Evolutionary conservation across 495 filamentous ascomycete species (phyloP).

Genomic region (Penicillium manginii): DNA sequence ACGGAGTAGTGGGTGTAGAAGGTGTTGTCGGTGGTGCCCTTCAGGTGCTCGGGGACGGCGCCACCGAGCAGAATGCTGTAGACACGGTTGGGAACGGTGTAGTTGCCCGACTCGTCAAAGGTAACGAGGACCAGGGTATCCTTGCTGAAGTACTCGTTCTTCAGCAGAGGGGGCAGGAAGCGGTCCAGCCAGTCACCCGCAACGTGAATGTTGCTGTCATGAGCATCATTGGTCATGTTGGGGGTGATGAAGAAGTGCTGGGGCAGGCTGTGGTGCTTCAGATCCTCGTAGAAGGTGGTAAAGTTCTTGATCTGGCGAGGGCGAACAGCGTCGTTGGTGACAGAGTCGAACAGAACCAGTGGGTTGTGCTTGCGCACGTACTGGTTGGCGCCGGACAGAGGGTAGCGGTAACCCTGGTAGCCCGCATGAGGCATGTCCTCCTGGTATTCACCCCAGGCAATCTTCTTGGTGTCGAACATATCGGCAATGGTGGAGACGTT

Average conservation of each 20-base stretch:
- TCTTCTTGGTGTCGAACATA: constrained; percentile 67
- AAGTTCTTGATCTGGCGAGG: constrained; percentile 69
- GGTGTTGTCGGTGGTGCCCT: constrained; percentile 63
- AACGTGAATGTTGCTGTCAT: constrained; percentile 67
- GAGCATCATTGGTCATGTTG: constrained; percentile 76
- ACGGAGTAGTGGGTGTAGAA: constrained; percentile 77
- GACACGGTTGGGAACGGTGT: constrained; percentile 58
- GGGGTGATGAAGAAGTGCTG: constrained; percentile 79
- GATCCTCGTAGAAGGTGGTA: constrained; percentile 63
- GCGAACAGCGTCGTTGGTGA: constrained; percentile 57
- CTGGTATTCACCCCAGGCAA: constrained; percentile 72
- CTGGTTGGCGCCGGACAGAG: constrained; percentile 54
- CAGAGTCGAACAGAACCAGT: constrained; percentile 60
- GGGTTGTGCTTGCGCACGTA: constrained; percentile 86
- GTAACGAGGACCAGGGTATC: constrained; percentile 69
- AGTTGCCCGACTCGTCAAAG: constrained; percentile 68
- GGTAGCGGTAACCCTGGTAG: constrained; percentile 61
- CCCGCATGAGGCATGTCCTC: constrained; percentile 72
- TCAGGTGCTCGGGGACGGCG: constrained; percentile 58
- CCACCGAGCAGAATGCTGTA: constrained; percentile 68
- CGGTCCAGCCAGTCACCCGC: constrained; percentile 59
- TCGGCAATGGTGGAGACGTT: constrained; percentile 73
- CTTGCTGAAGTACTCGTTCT: constrained; percentile 67
- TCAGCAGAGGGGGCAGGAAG: constrained; percentile 66
- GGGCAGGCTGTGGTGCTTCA: constrained; percentile 59